Conservation (phyloP, 2,329 filamentous ascomycete species). For the Endoconidiophora polonica region DNA sequence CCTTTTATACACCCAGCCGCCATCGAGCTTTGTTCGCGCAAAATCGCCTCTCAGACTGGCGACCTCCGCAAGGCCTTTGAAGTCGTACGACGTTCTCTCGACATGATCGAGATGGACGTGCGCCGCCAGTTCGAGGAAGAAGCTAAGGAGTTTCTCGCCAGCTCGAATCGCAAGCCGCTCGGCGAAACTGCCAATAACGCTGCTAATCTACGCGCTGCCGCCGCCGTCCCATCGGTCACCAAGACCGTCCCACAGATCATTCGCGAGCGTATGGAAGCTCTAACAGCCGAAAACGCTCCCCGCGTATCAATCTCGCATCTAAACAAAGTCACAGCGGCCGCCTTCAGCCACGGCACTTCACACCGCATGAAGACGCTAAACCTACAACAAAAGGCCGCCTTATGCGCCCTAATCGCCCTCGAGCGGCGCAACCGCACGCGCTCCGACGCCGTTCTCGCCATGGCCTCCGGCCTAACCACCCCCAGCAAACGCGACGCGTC, state of each 20-base stretch:
- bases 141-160: slow-evolving; percentile 38
- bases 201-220: slow-evolving; percentile 19
- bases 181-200: slow-evolving; percentile 46
- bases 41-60: slow-evolving; percentile 84
- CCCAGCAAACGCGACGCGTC: slow-evolving; percentile 39
- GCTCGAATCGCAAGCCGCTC: slow-evolving; percentile 59
- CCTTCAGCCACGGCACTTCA: slow-evolving; percentile 75
- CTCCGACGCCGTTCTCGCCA: slow-evolving; percentile 18
- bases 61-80: slow-evolving; percentile 92
- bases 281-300: slow-evolving; percentile 67
- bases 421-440: slow-evolving; percentile 51
- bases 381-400: slow-evolving; percentile 85
- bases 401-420: slow-evolving; percentile 77
- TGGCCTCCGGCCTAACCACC: slow-evolving; percentile 26
- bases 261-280: slow-evolving; percentile 36
- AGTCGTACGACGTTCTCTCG: slow-evolving; percentile 75
- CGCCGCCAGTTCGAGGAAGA: slow-evolving; percentile 53
- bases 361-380: slow-evolving; percentile 79
- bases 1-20: slow-evolving; percentile 90
- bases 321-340: slow-evolving; percentile 75
- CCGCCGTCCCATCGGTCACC: slow-evolving; percentile 24
- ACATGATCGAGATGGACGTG: slow-evolving; percentile 75
- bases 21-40: slow-evolving; percentile 85
- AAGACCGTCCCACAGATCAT: slow-evolving; percentile 28
- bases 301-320: slow-evolving; percentile 80